Evolutionary conservation across 1,284 basidiomycete genomes (phyloP).

Genomic region (Boletus coffeatus): DNA sequence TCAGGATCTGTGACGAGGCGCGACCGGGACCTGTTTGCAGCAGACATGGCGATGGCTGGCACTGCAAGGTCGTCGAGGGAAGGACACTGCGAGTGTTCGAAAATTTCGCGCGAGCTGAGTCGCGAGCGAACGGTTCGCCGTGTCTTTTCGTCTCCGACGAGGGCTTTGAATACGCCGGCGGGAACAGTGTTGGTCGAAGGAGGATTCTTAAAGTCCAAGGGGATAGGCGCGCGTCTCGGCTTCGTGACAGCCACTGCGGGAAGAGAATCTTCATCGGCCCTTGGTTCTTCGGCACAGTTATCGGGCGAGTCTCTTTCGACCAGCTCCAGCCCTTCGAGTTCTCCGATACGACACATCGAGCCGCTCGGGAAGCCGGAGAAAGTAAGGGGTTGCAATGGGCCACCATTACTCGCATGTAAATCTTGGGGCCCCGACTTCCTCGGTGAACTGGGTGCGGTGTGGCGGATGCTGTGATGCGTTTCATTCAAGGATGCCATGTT

Average conservation of each 20-base stretch:
- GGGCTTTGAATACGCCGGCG: constrained; percentile 76
- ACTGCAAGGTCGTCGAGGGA: constrained; percentile 73
- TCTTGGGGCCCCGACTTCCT: constrained; percentile 21
- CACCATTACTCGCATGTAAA: constrained; percentile 28
- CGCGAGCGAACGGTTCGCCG: constrained; percentile 67
- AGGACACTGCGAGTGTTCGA: constrained; percentile 57
- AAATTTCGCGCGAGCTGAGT: constrained; percentile 57
- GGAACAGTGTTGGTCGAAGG: constrained; percentile 71
- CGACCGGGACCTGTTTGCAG: constrained; percentile 41
- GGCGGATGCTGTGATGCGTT: constrained; percentile 46
- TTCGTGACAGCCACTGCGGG: constrained; percentile 37
- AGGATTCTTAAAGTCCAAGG: constrained; percentile 74
- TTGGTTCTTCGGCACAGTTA: constrained; percentile 17
- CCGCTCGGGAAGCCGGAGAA: constrained; percentile 48
- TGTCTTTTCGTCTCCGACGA: constrained; percentile 61
- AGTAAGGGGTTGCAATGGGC: constrained; percentile 53
- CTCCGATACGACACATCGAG: constrained; percentile 23
- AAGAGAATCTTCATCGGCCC: constrained; percentile 28
- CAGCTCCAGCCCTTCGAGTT: constrained; percentile 12
- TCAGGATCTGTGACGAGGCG: constrained; percentile 55
- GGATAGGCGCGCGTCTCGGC: constrained; percentile 68
- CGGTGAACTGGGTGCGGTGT: constrained; percentile 40
- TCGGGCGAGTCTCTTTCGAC: constrained; percentile 15
- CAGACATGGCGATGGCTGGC: constrained; percentile 53
- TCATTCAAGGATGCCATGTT: constrained; percentile 52